Evolutionary conservation across 371 early-diverging fungal species (phyloP).

Genomic region (Circinella umbellata): DNA sequence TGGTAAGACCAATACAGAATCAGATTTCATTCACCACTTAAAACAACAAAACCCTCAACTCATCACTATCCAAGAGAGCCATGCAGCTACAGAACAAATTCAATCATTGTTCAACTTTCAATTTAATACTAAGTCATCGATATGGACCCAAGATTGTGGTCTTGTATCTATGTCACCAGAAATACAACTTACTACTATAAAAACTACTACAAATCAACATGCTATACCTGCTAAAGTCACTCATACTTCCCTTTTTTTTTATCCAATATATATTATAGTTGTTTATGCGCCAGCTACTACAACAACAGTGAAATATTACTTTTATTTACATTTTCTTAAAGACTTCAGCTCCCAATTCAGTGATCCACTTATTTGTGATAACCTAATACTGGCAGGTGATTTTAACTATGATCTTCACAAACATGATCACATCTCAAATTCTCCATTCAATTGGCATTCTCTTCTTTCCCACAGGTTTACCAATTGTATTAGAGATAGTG

Average conservation of each 20-base stretch:
- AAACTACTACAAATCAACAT: background rate
- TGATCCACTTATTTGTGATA: background rate
- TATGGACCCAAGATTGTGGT: conserved; percentile 13
- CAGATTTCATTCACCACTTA: too few species aligned
- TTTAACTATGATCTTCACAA: conserved; percentile 10
- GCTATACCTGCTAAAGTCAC: background rate
- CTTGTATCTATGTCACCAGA: background rate
- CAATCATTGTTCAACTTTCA: background rate
- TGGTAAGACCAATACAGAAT: too few species aligned
- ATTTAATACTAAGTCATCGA: background rate
- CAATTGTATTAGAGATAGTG: too few species aligned
- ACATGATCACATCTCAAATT: background rate
- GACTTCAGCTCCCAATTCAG: background rate
- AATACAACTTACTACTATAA: background rate
- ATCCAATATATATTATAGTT: background rate
- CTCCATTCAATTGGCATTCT: background rate
- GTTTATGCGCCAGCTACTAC: conserved; percentile 9
- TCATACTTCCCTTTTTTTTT: background rate
- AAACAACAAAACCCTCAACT: background rate
- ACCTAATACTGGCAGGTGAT: conserved; percentile 6
- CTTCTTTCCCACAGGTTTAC: background rate
- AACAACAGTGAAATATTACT: background rate
- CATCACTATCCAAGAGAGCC: conserved; percentile 6
- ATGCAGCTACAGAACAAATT: background rate
- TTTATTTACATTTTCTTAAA: background rate